A percentile compares a stretch with the other conserved stretches of the same genome.
phyloP scores from a whole-genome alignment of 495 filamentous ascomycete species.

The Schizothecium vesticola region DNA sequence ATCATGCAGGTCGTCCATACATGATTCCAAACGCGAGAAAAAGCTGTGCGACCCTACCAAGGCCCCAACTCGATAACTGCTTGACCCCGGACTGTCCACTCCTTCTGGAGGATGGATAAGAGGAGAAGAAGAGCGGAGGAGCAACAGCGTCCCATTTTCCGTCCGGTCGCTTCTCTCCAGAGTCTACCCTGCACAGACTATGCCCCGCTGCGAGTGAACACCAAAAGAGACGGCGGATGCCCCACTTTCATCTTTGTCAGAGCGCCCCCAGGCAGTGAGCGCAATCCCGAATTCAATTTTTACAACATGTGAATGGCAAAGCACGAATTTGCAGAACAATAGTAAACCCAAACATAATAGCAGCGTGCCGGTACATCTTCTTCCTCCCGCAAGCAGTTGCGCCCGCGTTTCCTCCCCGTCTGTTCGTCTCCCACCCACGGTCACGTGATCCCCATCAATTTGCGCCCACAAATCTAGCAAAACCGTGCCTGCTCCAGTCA shows the following conservation, averaged over 20 bases:
- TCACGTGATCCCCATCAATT: constrained; percentile 30
- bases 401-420: neutral
- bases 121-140: neutral
- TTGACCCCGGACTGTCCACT: neutral
- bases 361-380: neutral
- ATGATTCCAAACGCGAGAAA: neutral
- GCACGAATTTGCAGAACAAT: neutral
- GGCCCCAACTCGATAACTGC: neutral
- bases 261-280: neutral
- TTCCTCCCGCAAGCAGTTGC: neutral
- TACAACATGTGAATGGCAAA: neutral
- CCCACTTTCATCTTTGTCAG: neutral
- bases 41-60: neutral
- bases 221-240: neutral
- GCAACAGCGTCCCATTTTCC: neutral
- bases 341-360: neutral
- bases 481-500: constrained; percentile 23
- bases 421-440: neutral
- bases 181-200: neutral
- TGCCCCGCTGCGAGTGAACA: neutral
- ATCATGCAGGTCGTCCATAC: neutral
- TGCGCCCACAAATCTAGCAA: constrained; percentile 29
- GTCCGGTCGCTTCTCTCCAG: neutral
- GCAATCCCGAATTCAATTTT: neutral
- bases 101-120: neutral